Evolutionary conservation across 257 asterid species (phyloP).

Genomic region (Nicotiana benthamiana): DNA sequence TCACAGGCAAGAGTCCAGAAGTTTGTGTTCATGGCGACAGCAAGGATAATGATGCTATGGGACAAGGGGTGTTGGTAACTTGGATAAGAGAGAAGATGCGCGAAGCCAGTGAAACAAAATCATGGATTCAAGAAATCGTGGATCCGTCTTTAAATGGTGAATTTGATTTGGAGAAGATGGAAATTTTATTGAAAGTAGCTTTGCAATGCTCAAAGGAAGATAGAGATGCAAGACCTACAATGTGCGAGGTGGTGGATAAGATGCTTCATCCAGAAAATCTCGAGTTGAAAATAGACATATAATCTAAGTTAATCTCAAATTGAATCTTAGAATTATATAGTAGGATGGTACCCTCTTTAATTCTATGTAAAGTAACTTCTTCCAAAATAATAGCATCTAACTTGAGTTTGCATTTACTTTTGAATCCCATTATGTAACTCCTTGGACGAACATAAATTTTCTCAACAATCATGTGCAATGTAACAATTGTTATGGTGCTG

Average conservation of each 20-base stretch:
- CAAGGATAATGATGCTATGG: background rate
- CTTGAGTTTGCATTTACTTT: background rate
- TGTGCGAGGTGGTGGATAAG: conserved; percentile 25
- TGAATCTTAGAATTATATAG: background rate
- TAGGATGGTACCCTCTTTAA: background rate
- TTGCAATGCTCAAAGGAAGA: conserved; percentile 26
- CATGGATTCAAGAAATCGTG: conserved; percentile 16
- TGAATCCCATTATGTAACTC: background rate
- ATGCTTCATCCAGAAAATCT: conserved; percentile 12
- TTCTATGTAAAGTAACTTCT: background rate
- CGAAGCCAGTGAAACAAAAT: background rate
- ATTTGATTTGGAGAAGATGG: conserved; percentile 13
- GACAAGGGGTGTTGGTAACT: conserved; percentile 11
- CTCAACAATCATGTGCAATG: background rate
- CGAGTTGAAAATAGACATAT: background rate
- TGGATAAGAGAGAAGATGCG: conserved; percentile 28
- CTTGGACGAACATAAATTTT: background rate
- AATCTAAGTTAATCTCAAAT: background rate
- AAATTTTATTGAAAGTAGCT: conserved; percentile 20
- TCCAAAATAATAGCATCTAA: too few relatives aligned
- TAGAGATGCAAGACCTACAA: conserved; percentile 27
- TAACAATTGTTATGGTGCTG: background rate
- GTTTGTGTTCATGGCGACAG: background rate
- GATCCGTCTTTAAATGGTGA: conserved; percentile 22
- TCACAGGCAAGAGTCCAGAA: conserved; percentile 20